Conservation (phyloP, 108 stramenopile genomes). For the Discostella stelligeroides region DNA sequence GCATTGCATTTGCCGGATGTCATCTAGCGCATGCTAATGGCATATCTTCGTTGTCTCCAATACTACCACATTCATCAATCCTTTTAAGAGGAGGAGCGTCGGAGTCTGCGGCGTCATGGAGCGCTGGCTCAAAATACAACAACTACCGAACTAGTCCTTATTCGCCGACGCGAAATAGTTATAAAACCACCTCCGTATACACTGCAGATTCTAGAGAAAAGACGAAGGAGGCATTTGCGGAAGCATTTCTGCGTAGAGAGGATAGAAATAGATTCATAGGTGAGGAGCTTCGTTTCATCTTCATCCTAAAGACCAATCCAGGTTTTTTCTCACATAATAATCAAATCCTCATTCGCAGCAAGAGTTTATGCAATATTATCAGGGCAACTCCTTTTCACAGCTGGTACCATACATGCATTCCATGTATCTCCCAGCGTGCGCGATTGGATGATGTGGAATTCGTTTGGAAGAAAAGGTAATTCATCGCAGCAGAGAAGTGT, state of each 20-base stretch:
- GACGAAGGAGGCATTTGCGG: slow-evolving; percentile 11
- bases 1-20: neutral
- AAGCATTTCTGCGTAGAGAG: slow-evolving; percentile 11
- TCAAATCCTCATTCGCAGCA: slow-evolving; percentile 32
- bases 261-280: slow-evolving; percentile 22
- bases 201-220: slow-evolving; percentile 2
- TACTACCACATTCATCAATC: too few relatives aligned
- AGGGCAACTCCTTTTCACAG: slow-evolving; percentile 74
- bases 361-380: slow-evolving; percentile 81
- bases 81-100: slow-evolving; percentile 7
- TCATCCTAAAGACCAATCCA: too few relatives aligned
- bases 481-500: neutral
- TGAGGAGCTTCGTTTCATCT: neutral
- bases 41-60: neutral
- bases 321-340: too few relatives aligned
- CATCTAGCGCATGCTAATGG: too few relatives aligned
- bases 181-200: neutral
- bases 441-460: slow-evolving; percentile 47
- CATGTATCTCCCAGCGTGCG: slow-evolving; percentile 51
- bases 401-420: slow-evolving; percentile 61
- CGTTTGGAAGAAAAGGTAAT: slow-evolving; percentile 32
- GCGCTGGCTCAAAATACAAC: slow-evolving; percentile 7
- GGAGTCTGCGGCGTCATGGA: slow-evolving; percentile 5
- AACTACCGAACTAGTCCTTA: slow-evolving; percentile 12
- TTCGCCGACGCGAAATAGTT: neutral